Percentiles rank a stretch among this genome's conserved stretches.
phyloP scores from a whole-genome alignment of 495 filamentous ascomycete genomes.

The Penicillium flavigenum region DNA sequence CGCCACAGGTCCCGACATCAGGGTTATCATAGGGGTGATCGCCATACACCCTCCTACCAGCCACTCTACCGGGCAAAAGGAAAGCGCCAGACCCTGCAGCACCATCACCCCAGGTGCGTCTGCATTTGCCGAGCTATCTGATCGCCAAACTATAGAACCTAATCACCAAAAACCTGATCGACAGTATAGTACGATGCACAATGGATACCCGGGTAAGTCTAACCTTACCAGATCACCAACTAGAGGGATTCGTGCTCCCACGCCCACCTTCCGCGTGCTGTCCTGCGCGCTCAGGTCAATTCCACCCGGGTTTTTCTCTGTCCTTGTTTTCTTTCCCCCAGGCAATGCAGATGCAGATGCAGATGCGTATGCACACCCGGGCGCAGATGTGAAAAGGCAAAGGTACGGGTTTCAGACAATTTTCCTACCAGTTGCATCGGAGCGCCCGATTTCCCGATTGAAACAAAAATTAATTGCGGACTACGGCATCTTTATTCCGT shows the following conservation, averaged over 20 bases:
- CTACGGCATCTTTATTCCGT: background rate
- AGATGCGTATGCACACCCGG: background rate
- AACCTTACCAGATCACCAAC: background rate
- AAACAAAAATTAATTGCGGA: background rate
- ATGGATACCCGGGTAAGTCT: background rate
- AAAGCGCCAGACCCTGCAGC: slow-evolving; percentile 9
- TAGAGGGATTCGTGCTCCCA: background rate
- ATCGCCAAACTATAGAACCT: slow-evolving; percentile 6
- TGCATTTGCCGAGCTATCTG: slow-evolving; percentile 1
- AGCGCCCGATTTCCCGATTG: slow-evolving; percentile 5
- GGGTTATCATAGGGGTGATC: slow-evolving; percentile 1
- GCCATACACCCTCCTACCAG: background rate
- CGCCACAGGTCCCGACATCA: background rate
- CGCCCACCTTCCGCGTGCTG: background rate
- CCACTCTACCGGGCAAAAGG: background rate
- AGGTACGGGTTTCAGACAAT: background rate
- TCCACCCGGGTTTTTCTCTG: background rate
- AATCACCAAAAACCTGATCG: background rate
- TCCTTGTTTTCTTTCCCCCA: background rate
- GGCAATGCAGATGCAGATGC: background rate
- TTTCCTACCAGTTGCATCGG: slow-evolving; percentile 1
- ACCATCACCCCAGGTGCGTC: background rate
- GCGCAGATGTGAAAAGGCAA: background rate
- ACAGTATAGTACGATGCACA: background rate
- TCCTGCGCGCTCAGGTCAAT: background rate